These are phyloP conservation scores for Blastomyces percursus DNA, from an alignment of 2,329 filamentous ascomycete species.

Conservation along the genomic window DNA sequence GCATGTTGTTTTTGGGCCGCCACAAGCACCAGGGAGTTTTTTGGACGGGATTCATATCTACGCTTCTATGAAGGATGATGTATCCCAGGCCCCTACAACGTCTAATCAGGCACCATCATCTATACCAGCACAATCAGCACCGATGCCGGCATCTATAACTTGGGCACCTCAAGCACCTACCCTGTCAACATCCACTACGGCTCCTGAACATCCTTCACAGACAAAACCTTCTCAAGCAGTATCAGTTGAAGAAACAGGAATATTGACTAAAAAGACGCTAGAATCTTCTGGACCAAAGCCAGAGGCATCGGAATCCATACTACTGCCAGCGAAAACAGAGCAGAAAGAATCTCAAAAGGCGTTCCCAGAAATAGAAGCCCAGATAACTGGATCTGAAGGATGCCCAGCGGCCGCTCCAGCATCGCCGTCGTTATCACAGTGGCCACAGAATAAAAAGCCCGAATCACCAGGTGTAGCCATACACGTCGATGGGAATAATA, in stretches of 20 bases:
- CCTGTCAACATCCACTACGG: conserved; percentile 3
- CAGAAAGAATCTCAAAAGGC: not conserved
- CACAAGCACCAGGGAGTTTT: conserved; percentile 10
- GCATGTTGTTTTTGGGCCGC: conserved; percentile 3
- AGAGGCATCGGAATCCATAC: not conserved
- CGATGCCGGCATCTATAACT: not conserved
- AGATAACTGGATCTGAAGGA: not conserved
- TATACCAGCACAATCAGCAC: not conserved
- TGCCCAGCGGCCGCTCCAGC: not conserved
- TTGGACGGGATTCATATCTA: conserved; percentile 19
- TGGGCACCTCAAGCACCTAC: not conserved
- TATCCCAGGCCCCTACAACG: not conserved
- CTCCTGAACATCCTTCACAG: not conserved
- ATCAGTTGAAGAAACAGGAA: not conserved
- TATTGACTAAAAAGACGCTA: conserved; percentile 5
- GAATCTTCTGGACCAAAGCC: conserved; percentile 1
- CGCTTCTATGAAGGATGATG: conserved; percentile 16
- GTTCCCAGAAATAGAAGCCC: not conserved
- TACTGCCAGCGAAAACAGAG: not conserved
- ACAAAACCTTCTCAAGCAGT: conserved; percentile 1
- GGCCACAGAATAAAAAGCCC: conserved; percentile 6
- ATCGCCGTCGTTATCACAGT: conserved; percentile 3
- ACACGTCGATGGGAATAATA: not conserved
- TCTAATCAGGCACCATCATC: not conserved
- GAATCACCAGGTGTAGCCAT: not conserved